Base-by-base conservation (phyloP, 2,329 filamentous ascomycete species). In the Trichoderma koningii region DNA sequence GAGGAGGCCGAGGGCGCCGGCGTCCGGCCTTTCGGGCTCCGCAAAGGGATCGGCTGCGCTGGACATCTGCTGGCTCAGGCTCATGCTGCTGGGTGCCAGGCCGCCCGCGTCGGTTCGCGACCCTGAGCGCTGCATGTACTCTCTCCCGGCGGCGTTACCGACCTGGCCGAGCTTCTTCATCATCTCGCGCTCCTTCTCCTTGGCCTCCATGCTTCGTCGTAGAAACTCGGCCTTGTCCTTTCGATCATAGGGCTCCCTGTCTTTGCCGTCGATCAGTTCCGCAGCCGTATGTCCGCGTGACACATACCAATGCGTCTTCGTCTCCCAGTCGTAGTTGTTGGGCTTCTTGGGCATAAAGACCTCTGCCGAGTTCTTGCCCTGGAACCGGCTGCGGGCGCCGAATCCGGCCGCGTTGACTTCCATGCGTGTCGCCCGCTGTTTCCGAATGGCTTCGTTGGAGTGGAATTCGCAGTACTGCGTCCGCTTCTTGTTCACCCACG, bases 381-480 rank as follows among this genome's bases (percentile, higher is more conserved):
- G 73, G 64, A 69, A 60, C 74, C 76, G 56, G 75, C 68, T 64
- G 65, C 74, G 66, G 55, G 70, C 67, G 5, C 78, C 77, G 52
- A 79, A 84, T 21, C 83, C 84, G 76, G 88, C 89, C 14, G 83
- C 85, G 73, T 93, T 96, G 67, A 97, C 83, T 72, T 96, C 93
- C 81, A 93, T 88, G 42, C 93, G 84, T 1, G 83, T 81, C 12
- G 86, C 81, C 34, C 82, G 80, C 62, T 73, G 87, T 73, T 91
- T 93, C 63, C 88, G 85, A 3, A 98, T 80, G 28, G 92, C 89
- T 28, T 92, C 81, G 70, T 96, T 93, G 69, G 96, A 87, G 76
- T 99, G 95, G 70, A 90, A 99, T 69, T 97, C 93, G 78, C 95
- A 99, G 74, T 90, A 92, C 71, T 96, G 89, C 0, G 93, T 97